Conservation (phyloP, 495 filamentous ascomycete species). For the Penicillium malachiteum region DNA sequence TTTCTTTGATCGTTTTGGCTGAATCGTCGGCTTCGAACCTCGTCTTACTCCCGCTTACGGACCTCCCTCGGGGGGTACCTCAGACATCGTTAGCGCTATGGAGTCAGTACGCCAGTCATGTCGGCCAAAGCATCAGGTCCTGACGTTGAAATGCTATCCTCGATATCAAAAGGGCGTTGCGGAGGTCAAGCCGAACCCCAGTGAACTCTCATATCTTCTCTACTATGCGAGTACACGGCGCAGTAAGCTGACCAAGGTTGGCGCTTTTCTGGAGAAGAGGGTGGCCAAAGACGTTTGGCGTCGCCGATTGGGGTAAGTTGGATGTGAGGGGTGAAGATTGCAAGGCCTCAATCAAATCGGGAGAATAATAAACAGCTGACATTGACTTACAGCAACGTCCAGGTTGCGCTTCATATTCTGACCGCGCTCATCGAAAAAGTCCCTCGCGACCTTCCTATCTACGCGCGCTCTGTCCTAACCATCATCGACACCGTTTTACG, state of each 20-base stretch:
- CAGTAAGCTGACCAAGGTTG: constrained; percentile 92
- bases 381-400: constrained; percentile 66
- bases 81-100: constrained; percentile 38
- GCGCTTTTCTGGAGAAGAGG: constrained; percentile 85
- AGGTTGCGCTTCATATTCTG: constrained; percentile 87
- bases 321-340: not conserved
- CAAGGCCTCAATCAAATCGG: not conserved
- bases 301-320: constrained; percentile 71
- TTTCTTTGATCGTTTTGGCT: too few relatives aligned
- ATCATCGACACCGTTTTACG: constrained; percentile 75
- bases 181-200: constrained; percentile 89
- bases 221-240: constrained; percentile 92
- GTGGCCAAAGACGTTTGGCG: constrained; percentile 84
- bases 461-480: constrained; percentile 73
- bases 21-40: not conserved
- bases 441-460: constrained; percentile 84
- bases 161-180: constrained; percentile 81
- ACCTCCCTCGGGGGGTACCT: constrained; percentile 3
- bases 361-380: constrained; percentile 6
- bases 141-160: constrained; percentile 92
- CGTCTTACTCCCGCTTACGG: constrained; percentile 2
- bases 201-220: constrained; percentile 90
- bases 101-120: constrained; percentile 60
- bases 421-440: constrained; percentile 87
- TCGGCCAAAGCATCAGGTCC: constrained; percentile 89